These are phyloP conservation scores for Prunus padus DNA, from an alignment of 306 rosid genomes.

Conservation along the genomic window DNA sequence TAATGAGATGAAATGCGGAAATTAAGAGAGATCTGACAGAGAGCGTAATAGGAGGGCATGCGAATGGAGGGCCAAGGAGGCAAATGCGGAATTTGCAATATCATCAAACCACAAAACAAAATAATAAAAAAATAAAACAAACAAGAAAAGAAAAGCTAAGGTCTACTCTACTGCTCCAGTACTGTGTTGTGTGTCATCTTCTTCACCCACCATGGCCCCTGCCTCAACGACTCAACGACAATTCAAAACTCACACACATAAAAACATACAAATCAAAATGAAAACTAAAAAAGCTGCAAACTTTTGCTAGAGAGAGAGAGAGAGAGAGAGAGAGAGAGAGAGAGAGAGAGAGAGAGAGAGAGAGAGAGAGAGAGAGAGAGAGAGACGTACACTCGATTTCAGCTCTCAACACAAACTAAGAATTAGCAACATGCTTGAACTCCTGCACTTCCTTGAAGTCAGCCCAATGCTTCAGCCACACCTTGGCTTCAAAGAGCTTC, in stretches of 20 bases:
- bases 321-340: no score
- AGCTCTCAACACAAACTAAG: no score
- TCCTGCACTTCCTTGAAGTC: no score
- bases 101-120: not conserved
- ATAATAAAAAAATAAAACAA: not conserved
- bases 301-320: not conserved
- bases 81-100: not conserved
- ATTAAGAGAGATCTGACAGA: slow-evolving; percentile 26
- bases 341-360: no score
- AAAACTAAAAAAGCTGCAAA: not conserved
- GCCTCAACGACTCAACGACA: not conserved
- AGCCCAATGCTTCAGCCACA: no score
- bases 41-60: slow-evolving; percentile 44
- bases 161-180: not conserved
- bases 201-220: not conserved
- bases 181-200: not conserved
- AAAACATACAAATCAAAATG: no score
- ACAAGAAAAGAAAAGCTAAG: not conserved
- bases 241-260: not conserved
- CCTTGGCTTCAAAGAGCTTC: no score
- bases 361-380: no score
- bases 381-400: not conserved
- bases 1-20: not conserved
- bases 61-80: slow-evolving; percentile 21
- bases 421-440: no score